Evolutionary conservation across 176 grass and related monocot genomes (phyloP).

Genomic region (Ampelocalamus luodianensis): DNA sequence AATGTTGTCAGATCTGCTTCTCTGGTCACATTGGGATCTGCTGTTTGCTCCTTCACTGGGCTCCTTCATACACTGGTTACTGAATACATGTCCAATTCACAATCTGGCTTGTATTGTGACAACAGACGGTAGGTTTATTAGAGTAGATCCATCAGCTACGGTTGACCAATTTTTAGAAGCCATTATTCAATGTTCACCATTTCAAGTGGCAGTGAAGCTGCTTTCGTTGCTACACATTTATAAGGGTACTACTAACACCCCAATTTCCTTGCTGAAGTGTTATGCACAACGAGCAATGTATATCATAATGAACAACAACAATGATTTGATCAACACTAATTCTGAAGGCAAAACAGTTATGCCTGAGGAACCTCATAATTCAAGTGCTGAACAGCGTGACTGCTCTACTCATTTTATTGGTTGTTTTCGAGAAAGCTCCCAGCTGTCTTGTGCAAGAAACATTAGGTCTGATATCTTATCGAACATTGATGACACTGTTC

Average conservation of each 20-base stretch:
- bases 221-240: constrained; percentile 88
- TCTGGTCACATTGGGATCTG: constrained; percentile 90
- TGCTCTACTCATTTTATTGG: constrained; percentile 4
- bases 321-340: constrained; percentile 51
- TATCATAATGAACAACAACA: constrained; percentile 63
- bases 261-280: constrained; percentile 83
- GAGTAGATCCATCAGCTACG: constrained; percentile 73
- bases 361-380: constrained; percentile 6
- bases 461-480: constrained; percentile 52
- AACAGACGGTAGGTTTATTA: constrained; percentile 75
- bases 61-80: constrained; percentile 79
- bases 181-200: constrained; percentile 76
- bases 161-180: constrained; percentile 85
- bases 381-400: not conserved
- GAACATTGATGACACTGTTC: constrained; percentile 48
- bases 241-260: constrained; percentile 67
- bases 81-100: constrained; percentile 60
- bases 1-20: constrained; percentile 90
- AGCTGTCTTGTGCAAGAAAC: constrained; percentile 28
- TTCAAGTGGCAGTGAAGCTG: constrained; percentile 69
- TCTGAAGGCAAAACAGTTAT: constrained; percentile 40
- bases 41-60: constrained; percentile 84
- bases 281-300: constrained; percentile 72
- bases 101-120: constrained; percentile 81
- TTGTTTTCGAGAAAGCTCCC: constrained; percentile 39